phyloP scores from a whole-genome alignment of 176 grass and related monocot species.

The Carex myosuroides region DNA sequence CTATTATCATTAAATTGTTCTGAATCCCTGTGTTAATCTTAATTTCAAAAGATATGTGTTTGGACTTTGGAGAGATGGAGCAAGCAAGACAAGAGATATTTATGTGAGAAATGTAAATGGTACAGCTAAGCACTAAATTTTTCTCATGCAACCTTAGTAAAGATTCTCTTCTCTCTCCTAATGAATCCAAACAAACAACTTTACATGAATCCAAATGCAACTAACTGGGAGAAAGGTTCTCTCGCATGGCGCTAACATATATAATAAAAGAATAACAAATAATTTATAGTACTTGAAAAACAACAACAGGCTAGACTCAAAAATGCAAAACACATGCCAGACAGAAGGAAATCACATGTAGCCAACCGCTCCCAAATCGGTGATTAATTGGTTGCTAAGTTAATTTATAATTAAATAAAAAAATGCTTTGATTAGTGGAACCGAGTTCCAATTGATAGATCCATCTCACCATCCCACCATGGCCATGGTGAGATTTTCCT shows the following conservation, averaged over 20 bases:
- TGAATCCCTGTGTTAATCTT: too few species aligned
- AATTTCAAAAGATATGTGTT: neutral
- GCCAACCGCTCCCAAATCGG: constrained; percentile 22
- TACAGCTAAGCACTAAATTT: constrained; percentile 4
- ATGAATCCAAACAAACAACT: constrained; percentile 19
- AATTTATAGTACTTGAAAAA: neutral
- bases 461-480: constrained; percentile 28
- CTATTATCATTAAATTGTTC: too few species aligned
- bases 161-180: constrained; percentile 3
- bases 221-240: neutral
- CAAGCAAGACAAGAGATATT: neutral
- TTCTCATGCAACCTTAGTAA: neutral
- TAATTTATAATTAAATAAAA: constrained; percentile 2
- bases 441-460: constrained; percentile 24
- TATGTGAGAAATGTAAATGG: neutral
- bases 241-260: neutral
- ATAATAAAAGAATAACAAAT: constrained; percentile 3
- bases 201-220: constrained; percentile 13
- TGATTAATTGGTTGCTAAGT: constrained; percentile 10
- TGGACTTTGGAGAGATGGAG: neutral
- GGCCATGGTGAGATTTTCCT: neutral
- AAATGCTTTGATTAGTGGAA: constrained; percentile 21
- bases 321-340: constrained; percentile 20
- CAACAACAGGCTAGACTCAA: constrained; percentile 9
- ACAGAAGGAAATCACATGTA: constrained; percentile 26